These are phyloP conservation scores for Talaromyces borbonicus DNA, from an alignment of 495 filamentous ascomycete genomes.

Conservation along the genomic window DNA sequence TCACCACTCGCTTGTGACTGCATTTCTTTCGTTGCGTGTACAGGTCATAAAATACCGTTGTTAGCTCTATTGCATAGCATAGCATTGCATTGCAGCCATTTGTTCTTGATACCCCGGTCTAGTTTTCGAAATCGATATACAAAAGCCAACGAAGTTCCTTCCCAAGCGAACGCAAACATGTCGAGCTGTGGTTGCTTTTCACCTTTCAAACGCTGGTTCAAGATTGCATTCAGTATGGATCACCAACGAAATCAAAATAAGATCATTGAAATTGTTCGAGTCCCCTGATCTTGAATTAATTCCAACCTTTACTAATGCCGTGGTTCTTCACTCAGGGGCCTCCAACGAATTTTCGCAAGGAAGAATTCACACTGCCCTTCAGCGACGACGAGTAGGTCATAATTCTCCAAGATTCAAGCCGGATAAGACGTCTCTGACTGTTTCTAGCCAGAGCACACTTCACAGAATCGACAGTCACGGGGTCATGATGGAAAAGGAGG, in stretches of 20 bases:
- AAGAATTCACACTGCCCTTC: conserved; percentile 32
- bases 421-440: conserved; percentile 22
- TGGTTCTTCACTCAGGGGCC: conserved; percentile 20
- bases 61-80: conserved; percentile 3
- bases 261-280: conserved; percentile 32
- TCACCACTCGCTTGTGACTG: not conserved
- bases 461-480: conserved; percentile 27
- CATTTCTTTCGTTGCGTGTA: not conserved
- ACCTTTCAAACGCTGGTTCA: conserved; percentile 28
- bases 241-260: conserved; percentile 8
- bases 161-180: not conserved
- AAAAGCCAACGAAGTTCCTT: not conserved
- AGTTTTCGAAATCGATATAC: not conserved
- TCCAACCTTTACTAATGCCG: not conserved
- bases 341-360: conserved; percentile 38
- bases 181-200: conserved; percentile 21
- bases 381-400: conserved; percentile 36
- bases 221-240: conserved; percentile 23
- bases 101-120: too few species aligned
- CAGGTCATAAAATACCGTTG: conserved; percentile 1
- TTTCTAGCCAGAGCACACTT: conserved; percentile 24
- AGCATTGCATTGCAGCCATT: too few species aligned
- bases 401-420: conserved; percentile 9
- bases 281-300: not conserved
- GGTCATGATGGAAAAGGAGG: conserved; percentile 23